Evolutionary conservation across 1,284 basidiomycete genomes (phyloP), one percentile per base, ranked within the genome.

Genomic region (Chalciporus sp.): DNA sequence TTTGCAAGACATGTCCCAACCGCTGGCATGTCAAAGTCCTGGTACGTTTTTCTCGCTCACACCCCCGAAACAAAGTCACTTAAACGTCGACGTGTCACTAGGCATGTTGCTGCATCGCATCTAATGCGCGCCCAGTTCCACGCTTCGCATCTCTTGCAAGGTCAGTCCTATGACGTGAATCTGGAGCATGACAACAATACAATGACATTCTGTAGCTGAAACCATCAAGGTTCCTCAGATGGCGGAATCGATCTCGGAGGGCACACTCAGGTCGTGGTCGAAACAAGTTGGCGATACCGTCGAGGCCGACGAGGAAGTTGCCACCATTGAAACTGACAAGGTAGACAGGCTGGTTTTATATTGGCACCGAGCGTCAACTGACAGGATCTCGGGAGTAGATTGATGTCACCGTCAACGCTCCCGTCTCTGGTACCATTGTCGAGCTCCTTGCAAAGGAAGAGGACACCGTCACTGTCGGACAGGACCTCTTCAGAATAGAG

Each of bases 241-340:
- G 95, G 95, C 96, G 51, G 96, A 99, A 74, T 98, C 95, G 62
- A 97, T 99, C 76, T 94, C 94, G 16, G 96, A 99, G 76, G 96
- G 96, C 51, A 99, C 96, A 6, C 80, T 99, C 58, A 98, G 95
- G 77, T 83, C 93, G 58, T 99, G 95, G 94, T 82, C 83, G 66
- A 98, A 98, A 79, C 86, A 95, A 76, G 87, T 92, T 48, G 96
- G 96, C 42, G 96, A 99, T 70, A 84, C 78, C 58, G 95, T 99
- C 56, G 84, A 88, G 70, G 88, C 82, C 41, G 94, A 98, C 71
- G 96, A 99, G 76, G 96, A 99, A 77, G 82, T 99, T 53, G 96
- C 95, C 26, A 96, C 94, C 45, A 98, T 99, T 63, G 96, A 99
- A 79, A 99, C 96, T 12, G 96, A 99, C 83, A 98, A 98, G 90